Base-by-base conservation (phyloP, 495 filamentous ascomycete species). In the Bryoglossum gracile region DNA sequence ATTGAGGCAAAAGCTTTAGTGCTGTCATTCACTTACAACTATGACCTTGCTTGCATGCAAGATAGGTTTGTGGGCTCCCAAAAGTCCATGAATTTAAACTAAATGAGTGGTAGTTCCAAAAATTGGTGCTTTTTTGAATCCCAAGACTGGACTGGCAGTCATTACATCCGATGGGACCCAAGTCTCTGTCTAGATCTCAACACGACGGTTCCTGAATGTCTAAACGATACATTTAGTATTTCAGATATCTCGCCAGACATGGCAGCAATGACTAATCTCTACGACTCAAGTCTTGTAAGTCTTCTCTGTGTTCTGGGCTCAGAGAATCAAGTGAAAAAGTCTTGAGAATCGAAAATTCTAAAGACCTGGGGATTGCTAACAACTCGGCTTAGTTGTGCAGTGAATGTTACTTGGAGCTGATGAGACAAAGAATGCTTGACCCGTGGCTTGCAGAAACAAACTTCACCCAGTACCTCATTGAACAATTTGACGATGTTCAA, bases 41-140 rank as follows among this genome's bases (percentile, higher is more conserved):
- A 25, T 17, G 48, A 43, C 16, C 8, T 43, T 17, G 48, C 35
- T 24, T 48, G 46, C 40, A 11, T 48, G 46, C 25, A 50, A 37
- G 36, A 41, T 35, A 14, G 16, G n/a, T n/a, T n/a, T n/a, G n/a
- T n/a, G n/a, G n/a, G n/a, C n/a, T n/a, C n/a, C n/a, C n/a, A n/a
- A n/a, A n/a, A n/a, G n/a, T n/a, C n/a, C n/a, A n/a, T n/a, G n/a
- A n/a, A n/a, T n/a, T n/a, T n/a, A n/a, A n/a, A n/a, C n/a, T n/a
- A n/a, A n/a, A n/a, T n/a, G n/a, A n/a, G n/a, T n/a, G n/a, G n/a
- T n/a, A n/a, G n/a, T 33, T 21, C 17, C 8, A 13, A 41, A 1
- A 34, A 43, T 5, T 50, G 48, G 48, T 50, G 48, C 21, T 37
- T 19, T 40, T 24, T 43, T 5, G 48, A 50, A n/a, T 50, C 48